These are phyloP conservation scores for Neurospora intermedia DNA, from an alignment of 495 filamentous ascomycete genomes.

Conservation along the genomic window DNA sequence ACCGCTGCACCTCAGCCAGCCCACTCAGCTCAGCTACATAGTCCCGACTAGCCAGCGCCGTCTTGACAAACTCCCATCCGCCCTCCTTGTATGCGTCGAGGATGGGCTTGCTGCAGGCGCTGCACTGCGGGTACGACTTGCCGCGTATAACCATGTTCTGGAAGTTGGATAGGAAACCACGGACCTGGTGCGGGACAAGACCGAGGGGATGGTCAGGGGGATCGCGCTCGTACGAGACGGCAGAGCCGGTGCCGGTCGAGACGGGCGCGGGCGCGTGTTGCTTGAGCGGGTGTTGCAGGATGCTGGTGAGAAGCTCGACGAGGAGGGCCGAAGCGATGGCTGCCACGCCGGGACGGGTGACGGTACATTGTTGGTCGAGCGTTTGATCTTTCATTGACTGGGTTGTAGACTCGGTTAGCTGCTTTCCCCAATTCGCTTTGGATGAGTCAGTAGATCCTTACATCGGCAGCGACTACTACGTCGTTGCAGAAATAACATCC, in stretches of 20 bases:
- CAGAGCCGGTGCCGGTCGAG: slow-evolving; percentile 14
- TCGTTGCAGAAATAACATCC: slow-evolving; percentile 99
- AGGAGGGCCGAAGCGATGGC: slow-evolving; percentile 86
- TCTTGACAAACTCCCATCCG: slow-evolving; percentile 84
- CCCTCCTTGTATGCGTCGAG: slow-evolving; percentile 57
- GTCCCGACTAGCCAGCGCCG: slow-evolving; percentile 69
- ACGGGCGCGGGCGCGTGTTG: slow-evolving; percentile 48
- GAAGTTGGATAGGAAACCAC: slow-evolving; percentile 81
- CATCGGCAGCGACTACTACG: slow-evolving; percentile 88
- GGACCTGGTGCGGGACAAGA: slow-evolving; percentile 82
- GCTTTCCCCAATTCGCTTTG: not conserved
- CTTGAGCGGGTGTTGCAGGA: slow-evolving; percentile 71
- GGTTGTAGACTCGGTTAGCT: slow-evolving; percentile 29
- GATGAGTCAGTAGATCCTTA: slow-evolving; percentile 39
- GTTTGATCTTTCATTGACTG: slow-evolving; percentile 89
- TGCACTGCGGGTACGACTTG: slow-evolving; percentile 78
- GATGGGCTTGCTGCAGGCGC: slow-evolving; percentile 76
- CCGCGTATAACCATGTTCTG: slow-evolving; percentile 75
- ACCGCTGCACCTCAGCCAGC: slow-evolving; percentile 78
- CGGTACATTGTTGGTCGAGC: slow-evolving; percentile 95
- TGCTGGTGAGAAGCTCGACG: slow-evolving; percentile 77
- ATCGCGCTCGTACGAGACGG: slow-evolving; percentile 41
- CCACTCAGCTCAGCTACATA: slow-evolving; percentile 89
- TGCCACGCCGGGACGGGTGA: slow-evolving; percentile 86
- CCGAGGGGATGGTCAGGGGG: slow-evolving; percentile 65